phyloP scores from a whole-genome alignment of 352 stramenopile genomes.

The Thraustochytrium sp. region DNA sequence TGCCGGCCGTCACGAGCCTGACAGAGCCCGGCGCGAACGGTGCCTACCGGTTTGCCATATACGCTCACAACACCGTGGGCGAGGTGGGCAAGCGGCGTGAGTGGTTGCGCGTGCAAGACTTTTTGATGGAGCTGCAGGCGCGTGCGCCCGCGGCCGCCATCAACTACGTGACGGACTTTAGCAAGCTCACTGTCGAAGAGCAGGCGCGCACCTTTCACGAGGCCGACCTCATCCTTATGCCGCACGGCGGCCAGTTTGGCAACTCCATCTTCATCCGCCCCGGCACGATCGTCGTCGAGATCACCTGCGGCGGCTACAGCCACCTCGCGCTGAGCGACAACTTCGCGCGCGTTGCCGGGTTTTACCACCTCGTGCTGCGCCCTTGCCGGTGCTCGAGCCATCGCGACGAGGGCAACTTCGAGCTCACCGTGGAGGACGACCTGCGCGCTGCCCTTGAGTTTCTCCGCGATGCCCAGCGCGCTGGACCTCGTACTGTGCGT shows the following conservation, averaged over 20 bases:
- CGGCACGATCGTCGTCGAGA: slow-evolving; percentile 15
- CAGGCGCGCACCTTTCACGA: slow-evolving; percentile 34
- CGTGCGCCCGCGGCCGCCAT: background rate
- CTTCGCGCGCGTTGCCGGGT: background rate
- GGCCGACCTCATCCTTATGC: slow-evolving; percentile 38
- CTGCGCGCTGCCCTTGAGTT: background rate
- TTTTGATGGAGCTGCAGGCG: background rate
- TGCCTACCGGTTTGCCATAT: background rate
- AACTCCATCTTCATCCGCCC: slow-evolving; percentile 18
- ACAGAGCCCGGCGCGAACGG: background rate
- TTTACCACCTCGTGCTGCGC: slow-evolving; percentile 8
- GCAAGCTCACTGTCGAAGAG: background rate
- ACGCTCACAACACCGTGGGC: slow-evolving; percentile 20
- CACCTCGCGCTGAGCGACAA: background rate
- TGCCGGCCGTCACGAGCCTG: background rate
- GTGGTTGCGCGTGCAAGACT: background rate
- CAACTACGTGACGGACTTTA: slow-evolving; percentile 23
- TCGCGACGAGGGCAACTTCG: background rate
- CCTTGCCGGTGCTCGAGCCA: background rate
- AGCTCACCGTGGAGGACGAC: background rate
- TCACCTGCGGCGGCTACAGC: slow-evolving; percentile 25
- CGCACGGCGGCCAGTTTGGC: slow-evolving; percentile 40
- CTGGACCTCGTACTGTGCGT: no score
- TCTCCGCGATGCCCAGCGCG: no score
- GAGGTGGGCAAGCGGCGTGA: background rate